Percentiles rank a stretch among this genome's conserved stretches.
Evolutionary conservation across 2,329 filamentous ascomycete genomes (phyloP).

Genomic region (Diaporthe ilicicola): DNA sequence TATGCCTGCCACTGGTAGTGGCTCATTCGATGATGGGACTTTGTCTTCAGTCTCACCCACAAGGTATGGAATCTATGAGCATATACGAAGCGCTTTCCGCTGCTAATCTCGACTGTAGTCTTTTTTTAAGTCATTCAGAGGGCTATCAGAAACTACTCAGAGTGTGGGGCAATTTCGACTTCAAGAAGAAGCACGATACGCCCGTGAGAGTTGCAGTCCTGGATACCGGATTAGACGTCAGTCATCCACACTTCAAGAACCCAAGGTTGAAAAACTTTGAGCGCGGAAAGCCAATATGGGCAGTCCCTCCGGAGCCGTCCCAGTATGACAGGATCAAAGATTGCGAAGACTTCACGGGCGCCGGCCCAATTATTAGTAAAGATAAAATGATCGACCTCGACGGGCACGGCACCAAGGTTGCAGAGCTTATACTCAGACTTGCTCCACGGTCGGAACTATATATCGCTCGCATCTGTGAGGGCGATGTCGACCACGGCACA

Average conservation of each 20-base stretch:
- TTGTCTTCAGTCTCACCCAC: not conserved
- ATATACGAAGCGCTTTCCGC: too few relatives aligned
- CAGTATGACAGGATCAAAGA: not conserved
- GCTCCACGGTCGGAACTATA: not conserved
- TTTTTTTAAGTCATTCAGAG: not conserved
- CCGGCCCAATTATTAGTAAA: not conserved
- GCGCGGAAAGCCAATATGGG: not conserved
- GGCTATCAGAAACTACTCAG: not conserved
- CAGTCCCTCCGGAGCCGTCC: not conserved
- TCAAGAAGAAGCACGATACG: not conserved
- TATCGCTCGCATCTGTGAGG: slow-evolving; percentile 4
- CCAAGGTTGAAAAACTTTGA: not conserved
- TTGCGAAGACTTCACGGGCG: not conserved
- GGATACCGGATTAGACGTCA: not conserved
- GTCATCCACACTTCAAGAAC: not conserved
- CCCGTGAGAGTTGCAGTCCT: not conserved
- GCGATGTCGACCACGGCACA: not conserved
- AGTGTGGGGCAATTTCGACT: not conserved
- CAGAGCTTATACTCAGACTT: not conserved
- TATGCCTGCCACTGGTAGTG: not conserved
- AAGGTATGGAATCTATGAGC: not conserved
- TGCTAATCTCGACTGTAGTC: not conserved
- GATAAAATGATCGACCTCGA: not conserved
- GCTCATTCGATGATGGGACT: slow-evolving; percentile 6
- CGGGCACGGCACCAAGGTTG: not conserved